A percentile compares a stretch with the other conserved stretches of the same genome.
Evolutionary conservation across 345 rosid species (phyloP).

Genomic region (Bretschneidera sinensis): DNA sequence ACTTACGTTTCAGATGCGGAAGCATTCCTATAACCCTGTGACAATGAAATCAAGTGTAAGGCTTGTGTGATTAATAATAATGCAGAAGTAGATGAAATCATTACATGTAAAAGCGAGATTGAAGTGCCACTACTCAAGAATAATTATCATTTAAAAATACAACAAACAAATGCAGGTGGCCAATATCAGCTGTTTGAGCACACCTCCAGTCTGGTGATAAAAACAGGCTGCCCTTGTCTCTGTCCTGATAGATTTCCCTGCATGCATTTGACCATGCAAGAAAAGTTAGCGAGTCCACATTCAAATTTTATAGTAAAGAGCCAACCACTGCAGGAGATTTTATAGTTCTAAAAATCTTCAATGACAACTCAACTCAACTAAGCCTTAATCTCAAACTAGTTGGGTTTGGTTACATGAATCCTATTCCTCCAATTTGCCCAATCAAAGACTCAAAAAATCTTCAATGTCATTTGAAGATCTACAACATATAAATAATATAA

Average conservation of each 20-base stretch:
- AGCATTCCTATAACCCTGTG: conserved; percentile 88
- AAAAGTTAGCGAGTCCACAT: conserved; percentile 8
- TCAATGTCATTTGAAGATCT: background rate
- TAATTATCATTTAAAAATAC: background rate
- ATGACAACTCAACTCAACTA: background rate
- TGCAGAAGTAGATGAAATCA: background rate
- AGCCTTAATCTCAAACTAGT: no score
- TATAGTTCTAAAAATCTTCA: background rate
- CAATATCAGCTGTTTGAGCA: conserved; percentile 16
- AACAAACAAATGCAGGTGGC: no score
- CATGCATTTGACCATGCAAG: conserved; percentile 20
- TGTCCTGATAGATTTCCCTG: conserved; percentile 95
- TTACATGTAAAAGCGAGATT: conserved; percentile 11
- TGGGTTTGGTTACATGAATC: background rate
- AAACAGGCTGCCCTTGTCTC: conserved; percentile 96
- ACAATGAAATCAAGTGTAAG: conserved; percentile 22
- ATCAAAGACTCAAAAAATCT: no score
- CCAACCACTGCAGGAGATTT: background rate
- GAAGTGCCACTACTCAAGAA: conserved; percentile 12
- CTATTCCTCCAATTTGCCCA: background rate
- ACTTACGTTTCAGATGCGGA: conserved; percentile 94
- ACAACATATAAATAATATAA: no score
- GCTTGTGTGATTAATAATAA: background rate
- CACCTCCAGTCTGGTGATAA: conserved; percentile 93
- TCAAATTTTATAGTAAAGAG: background rate